These are phyloP conservation scores for Malassezia caprae DNA, from an alignment of 1,284 basidiomycete genomes.

Conservation along the genomic window DNA sequence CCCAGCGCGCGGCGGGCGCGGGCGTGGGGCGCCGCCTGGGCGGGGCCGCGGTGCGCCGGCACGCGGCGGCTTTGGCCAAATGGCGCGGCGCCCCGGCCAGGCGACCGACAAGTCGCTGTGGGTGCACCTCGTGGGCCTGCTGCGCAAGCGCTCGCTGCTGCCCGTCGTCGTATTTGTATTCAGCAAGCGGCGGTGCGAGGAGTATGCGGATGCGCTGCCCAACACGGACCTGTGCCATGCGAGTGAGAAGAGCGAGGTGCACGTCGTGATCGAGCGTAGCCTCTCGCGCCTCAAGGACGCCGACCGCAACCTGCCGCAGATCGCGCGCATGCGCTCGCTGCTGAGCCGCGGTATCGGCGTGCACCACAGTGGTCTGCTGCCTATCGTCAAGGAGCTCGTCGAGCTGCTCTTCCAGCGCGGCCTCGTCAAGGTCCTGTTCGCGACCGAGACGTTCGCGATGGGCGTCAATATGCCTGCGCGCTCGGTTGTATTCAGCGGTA, in stretches of 20 bases:
- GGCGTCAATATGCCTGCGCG: constrained; percentile 95
- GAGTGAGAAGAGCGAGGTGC: constrained; percentile 89
- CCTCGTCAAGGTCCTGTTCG: constrained; percentile 91
- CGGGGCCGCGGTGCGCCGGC: constrained; percentile 18
- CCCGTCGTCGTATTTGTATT: constrained; percentile 96
- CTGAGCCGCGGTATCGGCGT: constrained; percentile 88
- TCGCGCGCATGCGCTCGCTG: constrained; percentile 78
- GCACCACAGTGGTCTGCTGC: constrained; percentile 90
- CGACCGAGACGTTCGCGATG: constrained; percentile 99
- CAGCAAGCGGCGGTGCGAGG: constrained; percentile 92
- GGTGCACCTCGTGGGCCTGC: constrained; percentile 76
- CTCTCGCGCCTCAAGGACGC: constrained; percentile 81
- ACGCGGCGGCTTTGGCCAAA: constrained; percentile 29
- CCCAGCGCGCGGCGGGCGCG: constrained; percentile 54
- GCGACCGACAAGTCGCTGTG: constrained; percentile 77
- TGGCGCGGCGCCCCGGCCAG: constrained; percentile 42
- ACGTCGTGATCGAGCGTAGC: constrained; percentile 85
- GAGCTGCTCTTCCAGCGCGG: constrained; percentile 93
- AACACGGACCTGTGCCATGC: constrained; percentile 77
- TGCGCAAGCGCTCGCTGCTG: constrained; percentile 74
- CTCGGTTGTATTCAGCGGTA: constrained; percentile 90
- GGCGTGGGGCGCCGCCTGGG: constrained; percentile 37
- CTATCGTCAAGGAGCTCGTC: constrained; percentile 88
- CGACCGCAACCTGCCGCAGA: constrained; percentile 90
- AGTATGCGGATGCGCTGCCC: constrained; percentile 79